Base-by-base conservation (phyloP, 768 basidiomycete species). In the Tephrocybe sp. region DNA sequence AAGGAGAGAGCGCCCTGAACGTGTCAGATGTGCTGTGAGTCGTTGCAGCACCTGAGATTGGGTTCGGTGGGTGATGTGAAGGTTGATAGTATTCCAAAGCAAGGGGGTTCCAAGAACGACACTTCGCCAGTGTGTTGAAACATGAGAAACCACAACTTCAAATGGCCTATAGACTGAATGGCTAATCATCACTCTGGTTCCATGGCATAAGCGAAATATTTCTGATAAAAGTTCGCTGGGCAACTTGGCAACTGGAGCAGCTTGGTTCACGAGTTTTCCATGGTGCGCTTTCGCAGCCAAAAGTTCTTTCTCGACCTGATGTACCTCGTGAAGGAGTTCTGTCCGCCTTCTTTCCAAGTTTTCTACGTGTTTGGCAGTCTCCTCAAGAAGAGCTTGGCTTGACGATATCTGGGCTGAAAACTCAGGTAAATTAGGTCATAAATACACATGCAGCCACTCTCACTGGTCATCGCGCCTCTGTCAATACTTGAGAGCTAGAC, bases 71-170 rank as follows among this genome's bases (percentile, higher is more conserved):
- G 65, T 59, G 18, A 75, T 53, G 20, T 49, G 61, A 48, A 75
- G 55, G 24, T 65, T 51, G 51, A 79, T 69, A 26, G 58, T 63
- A 33, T 67, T 72, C 80, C 80, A 82, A 1, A 81, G 60, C 3
- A 73, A 60, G 3, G 76, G 73, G 0, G 71, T 76, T 11, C 62
- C 60, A 28, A 76, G 57, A 9, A 71, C 69, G 11, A 76, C 51
- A 11, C 65, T 57, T 17, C 79, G 69, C 78, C 79, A 82, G 33
- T 62, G 64, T 28, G 63, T 62, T 4, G 73, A 80, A 2, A 81
- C 76, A 42, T 75, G 76, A 0, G 78, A 76, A 10, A 71, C 69
- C 1, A 66, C 51, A 7, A 81, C 62, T 46, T 72, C 70, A 39
- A 73, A 73, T 0, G 64, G 61, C 32, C 53, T 47, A n/a, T 30